Base-by-base conservation (phyloP, 2,329 filamentous ascomycete genomes). In the Immersiporthe knoxdaviesiana region DNA sequence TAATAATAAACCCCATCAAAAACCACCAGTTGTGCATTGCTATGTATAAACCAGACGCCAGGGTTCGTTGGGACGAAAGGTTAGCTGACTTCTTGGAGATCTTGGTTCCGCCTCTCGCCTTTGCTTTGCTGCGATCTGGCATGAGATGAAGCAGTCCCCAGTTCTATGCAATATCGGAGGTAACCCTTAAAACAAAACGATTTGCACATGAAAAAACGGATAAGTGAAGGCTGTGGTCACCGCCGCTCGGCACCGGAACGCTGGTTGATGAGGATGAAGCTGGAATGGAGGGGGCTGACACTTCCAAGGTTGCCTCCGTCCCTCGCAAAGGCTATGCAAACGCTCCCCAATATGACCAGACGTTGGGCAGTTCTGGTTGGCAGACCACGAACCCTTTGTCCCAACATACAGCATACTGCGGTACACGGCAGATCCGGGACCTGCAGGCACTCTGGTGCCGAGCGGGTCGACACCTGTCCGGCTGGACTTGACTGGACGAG, bases 41-140 rank as follows among this genome's bases (percentile, higher is more conserved):
- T 47, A n/a, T 47, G 18, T 47, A 47, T 30, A 27, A 27, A n/a
- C 16, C 27, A 56, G n/a, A 30, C 7, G 52, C 24, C 16, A 56
- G 24, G 24, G 52, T 27, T 56, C 24, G 56, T 37, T 59, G 56
- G 30, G 56, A 37, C 16, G 56, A 21, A 10, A 3, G 56, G 56
- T 21, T 32, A 59, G 56, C 18, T 35, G 32, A 37, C 30, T n/a
- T n/a, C 32, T 37, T 56, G 52, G 32, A n/a, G 56, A 59, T 59
- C 56, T 59, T 59, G 56, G 56, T 37, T 37, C 56, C 56, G 56
- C 56, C 30, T 37, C 56, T 59, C 56, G 56, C 30, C 30, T 47
- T 47, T n/a, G n/a, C n/a, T n/a, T 4, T 21, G 56, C 56, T 37
- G 56, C 30, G 56, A 32, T 59, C 30, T 37, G 32, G 14, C 14